Percentiles rank a stretch among this genome's conserved stretches.
Evolutionary conservation across 2,329 filamentous ascomycete genomes (phyloP).

Genomic region (Fusarium nygamai): DNA sequence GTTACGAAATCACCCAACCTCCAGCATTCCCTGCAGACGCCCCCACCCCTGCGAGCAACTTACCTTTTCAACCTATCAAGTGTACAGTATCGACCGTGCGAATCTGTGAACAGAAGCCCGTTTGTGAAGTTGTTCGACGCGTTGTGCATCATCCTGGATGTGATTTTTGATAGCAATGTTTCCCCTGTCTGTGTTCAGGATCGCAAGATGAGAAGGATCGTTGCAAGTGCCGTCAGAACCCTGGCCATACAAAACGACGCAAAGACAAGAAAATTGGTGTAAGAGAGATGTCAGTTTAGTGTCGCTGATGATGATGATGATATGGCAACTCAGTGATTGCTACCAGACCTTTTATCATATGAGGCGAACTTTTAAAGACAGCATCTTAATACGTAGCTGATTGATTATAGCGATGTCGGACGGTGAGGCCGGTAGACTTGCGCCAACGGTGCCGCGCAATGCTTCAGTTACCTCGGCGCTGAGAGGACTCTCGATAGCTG

Average conservation of each 20-base stretch:
- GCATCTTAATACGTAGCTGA: neutral
- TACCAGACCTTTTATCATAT: constrained; percentile 19
- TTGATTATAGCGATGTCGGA: constrained; percentile 38
- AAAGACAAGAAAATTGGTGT: neutral
- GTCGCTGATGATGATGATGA: constrained; percentile 20
- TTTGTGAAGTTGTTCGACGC: constrained; percentile 34
- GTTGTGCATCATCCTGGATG: constrained; percentile 41
- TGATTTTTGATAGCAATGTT: constrained; percentile 36
- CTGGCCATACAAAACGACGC: constrained; percentile 3
- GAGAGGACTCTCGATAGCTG: constrained; percentile 24
- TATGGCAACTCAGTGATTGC: constrained; percentile 22
- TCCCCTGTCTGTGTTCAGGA: constrained; percentile 36
- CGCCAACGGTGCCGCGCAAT: constrained; percentile 31
- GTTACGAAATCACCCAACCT: constrained; percentile 42
- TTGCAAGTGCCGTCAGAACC: constrained; percentile 38
- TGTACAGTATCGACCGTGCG: constrained; percentile 33
- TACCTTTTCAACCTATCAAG: constrained; percentile 18
- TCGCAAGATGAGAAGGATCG: constrained; percentile 40
- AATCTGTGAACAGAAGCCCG: constrained; percentile 6
- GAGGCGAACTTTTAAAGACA: constrained; percentile 3
- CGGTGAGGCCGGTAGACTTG: constrained; percentile 38
- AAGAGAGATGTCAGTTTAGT: constrained; percentile 10
- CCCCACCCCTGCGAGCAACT: constrained; percentile 34
- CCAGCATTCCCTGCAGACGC: constrained; percentile 32
- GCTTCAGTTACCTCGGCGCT: constrained; percentile 24